Evolutionary conservation across 2,329 filamentous ascomycete species (phyloP), one percentile per base, ranked within the genome.

Genomic region (Claviceps monticola): DNA sequence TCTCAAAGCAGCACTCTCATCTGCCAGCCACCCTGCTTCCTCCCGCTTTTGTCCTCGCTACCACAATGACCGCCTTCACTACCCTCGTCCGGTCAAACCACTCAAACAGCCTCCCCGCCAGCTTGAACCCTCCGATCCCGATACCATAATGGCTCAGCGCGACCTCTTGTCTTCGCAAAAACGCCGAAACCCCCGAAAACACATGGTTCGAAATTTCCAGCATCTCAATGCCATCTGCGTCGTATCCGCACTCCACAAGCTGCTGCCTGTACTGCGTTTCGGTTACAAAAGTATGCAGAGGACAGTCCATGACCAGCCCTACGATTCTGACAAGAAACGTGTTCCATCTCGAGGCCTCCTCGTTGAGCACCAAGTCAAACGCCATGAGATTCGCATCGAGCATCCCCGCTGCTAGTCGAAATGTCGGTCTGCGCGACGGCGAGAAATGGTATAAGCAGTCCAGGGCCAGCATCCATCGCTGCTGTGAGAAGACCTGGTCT

Each of bases 371-470:
- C 1, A 80, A 65, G 53, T 81, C 78, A 53, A 79, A 80, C 0
- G 72, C 75, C 71, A 79, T 76, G 49, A 76, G 61, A 0, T 73
- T 71, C 1, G 76, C 75, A 3, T 66, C 57, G 0, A 80, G 64
- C 0, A 61, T 61, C 3, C 56, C 59, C 4, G 65, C 61, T 1
- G 73, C 68, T 44, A 73, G 65, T 7, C 62, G 52, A 14, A 80
- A 67, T 2, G 79, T 58, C 0, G 71, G 69, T 51, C 62, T 66
- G 14, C 77, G 65, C 0, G 75, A 78, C 0, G 76, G 78, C 0
- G 64, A 66, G 57, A 80, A 80, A 58, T 80, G 76, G 51, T 81
- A 80, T 5, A 79, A 59, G 2, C 75, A 75, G 58, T 80, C 78
- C 1, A 80, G 66, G 0, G 72, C 77, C 1, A 80, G 65, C 0